These are phyloP conservation scores for Diaporthe capsici DNA, from an alignment of 2,329 filamentous ascomycete genomes.

Conservation along the genomic window DNA sequence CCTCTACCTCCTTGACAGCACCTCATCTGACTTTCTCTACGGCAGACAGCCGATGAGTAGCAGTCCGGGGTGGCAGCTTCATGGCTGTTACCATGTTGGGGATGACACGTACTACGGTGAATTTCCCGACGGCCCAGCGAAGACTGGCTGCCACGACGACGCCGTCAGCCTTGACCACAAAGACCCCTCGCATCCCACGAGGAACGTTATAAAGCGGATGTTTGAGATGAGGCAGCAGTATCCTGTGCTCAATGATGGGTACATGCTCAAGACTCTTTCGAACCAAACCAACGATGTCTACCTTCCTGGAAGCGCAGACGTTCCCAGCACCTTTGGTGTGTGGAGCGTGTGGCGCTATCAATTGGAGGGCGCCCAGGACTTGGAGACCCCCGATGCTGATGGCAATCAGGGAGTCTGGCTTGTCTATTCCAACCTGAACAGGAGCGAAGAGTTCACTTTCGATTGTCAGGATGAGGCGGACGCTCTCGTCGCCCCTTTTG, in stretches of 20 bases:
- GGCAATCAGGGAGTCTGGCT: slow-evolving; percentile 59
- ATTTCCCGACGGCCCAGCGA: slow-evolving; percentile 67
- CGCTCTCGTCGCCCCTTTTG: slow-evolving; percentile 70
- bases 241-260: slow-evolving; percentile 72
- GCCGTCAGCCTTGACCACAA: slow-evolving; percentile 70
- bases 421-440: slow-evolving; percentile 64
- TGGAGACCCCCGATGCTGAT: slow-evolving; percentile 56
- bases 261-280: slow-evolving; percentile 66
- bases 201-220: slow-evolving; percentile 73
- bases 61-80: slow-evolving; percentile 72
- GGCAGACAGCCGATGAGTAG: slow-evolving; percentile 74
- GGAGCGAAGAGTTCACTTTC: slow-evolving; percentile 67
- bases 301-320: slow-evolving; percentile 54
- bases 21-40: slow-evolving; percentile 70
- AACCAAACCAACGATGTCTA: slow-evolving; percentile 59
- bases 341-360: slow-evolving; percentile 71
- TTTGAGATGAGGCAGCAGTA: slow-evolving; percentile 69
- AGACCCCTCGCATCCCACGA: slow-evolving; percentile 71
- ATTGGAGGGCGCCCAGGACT: slow-evolving; percentile 64
- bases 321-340: slow-evolving; percentile 59
- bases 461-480: slow-evolving; percentile 63
- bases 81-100: slow-evolving; percentile 71
- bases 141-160: slow-evolving; percentile 68
- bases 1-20: slow-evolving; percentile 73
- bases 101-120: slow-evolving; percentile 66